These are phyloP conservation scores for Hymenochaete sp. DNA, from an alignment of 1,284 basidiomycete species.

Conservation along the genomic window DNA sequence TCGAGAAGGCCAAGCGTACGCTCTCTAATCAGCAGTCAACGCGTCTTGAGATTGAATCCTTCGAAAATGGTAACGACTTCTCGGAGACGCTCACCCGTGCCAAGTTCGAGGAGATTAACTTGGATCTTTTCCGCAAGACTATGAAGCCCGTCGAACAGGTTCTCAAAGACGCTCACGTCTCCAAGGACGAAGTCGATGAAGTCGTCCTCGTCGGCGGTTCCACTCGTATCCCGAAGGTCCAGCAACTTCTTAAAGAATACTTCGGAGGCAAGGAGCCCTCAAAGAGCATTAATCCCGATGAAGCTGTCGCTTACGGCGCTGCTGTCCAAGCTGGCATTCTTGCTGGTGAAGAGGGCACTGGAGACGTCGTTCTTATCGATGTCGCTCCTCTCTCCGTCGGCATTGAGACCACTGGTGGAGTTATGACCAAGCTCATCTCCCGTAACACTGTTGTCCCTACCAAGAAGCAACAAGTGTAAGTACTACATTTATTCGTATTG, in stretches of 20 bases:
- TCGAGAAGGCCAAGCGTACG: slow-evolving; percentile 99
- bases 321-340: slow-evolving; percentile 98
- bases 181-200: slow-evolving; percentile 96
- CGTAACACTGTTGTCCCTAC: slow-evolving; percentile 98
- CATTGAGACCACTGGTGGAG: slow-evolving; percentile 98
- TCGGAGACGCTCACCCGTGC: slow-evolving; percentile 94
- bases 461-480: slow-evolving; percentile 89
- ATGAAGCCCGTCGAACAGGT: slow-evolving; percentile 99
- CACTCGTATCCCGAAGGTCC: slow-evolving; percentile 97
- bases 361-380: slow-evolving; percentile 89
- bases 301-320: slow-evolving; percentile 94
- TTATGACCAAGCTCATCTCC: slow-evolving; percentile 94
- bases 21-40: slow-evolving; percentile 72
- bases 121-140: slow-evolving; percentile 98
- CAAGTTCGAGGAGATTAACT: slow-evolving; percentile 98
- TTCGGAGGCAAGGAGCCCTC: slow-evolving; percentile 87
- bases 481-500: slow-evolving; percentile 12
- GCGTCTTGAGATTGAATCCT: slow-evolving; percentile 71
- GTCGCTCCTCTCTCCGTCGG: slow-evolving; percentile 91
- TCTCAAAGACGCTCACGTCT: slow-evolving; percentile 93
- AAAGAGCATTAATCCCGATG: slow-evolving; percentile 92
- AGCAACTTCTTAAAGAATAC: slow-evolving; percentile 91
- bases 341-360: slow-evolving; percentile 76
- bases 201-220: slow-evolving; percentile 94
- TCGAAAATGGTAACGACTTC: slow-evolving; percentile 95